Percentiles rank a stretch among this genome's conserved stretches.
Conservation (phyloP, 1,284 basidiomycete species). For the Somion occarium region DNA sequence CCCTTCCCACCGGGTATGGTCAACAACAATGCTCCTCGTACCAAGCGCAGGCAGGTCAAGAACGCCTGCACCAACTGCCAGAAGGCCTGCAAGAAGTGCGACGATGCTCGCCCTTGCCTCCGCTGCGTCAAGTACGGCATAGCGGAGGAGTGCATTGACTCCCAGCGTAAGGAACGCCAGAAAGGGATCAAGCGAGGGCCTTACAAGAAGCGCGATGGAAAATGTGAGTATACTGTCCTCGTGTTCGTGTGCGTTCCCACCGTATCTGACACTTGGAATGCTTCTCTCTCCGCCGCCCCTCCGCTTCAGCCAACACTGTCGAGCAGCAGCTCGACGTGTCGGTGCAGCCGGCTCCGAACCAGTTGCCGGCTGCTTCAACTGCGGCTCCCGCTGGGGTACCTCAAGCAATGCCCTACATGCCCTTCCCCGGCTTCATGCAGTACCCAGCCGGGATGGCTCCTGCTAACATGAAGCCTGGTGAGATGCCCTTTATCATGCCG, state of each 20-base stretch:
- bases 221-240: conserved; percentile 45
- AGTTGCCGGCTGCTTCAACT: conserved; percentile 38
- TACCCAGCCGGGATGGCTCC: conserved; percentile 39
- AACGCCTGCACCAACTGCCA: conserved; percentile 88
- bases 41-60: conserved; percentile 86
- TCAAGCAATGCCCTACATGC: conserved; percentile 8
- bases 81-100: conserved; percentile 89
- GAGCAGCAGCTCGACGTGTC: conserved; percentile 46
- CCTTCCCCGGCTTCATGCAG: conserved; percentile 42
- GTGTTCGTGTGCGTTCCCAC: conserved; percentile 6
- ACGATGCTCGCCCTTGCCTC: conserved; percentile 81
- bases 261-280: conserved; percentile 17
- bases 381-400: conserved; percentile 37
- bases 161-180: conserved; percentile 79
- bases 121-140: conserved; percentile 85
- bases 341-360: conserved; percentile 34
- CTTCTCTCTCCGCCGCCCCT: conserved; percentile 17
- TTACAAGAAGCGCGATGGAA: conserved; percentile 90
- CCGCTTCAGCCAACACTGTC: conserved; percentile 47
- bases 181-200: conserved; percentile 85
- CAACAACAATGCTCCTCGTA: conserved; percentile 43
- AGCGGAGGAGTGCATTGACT: conserved; percentile 76
- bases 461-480: conserved; percentile 50
- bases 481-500: conserved; percentile 44
- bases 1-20: conserved; percentile 50